Base-by-base conservation (phyloP, 257 asterid genomes). In the Misopates orontium region DNA sequence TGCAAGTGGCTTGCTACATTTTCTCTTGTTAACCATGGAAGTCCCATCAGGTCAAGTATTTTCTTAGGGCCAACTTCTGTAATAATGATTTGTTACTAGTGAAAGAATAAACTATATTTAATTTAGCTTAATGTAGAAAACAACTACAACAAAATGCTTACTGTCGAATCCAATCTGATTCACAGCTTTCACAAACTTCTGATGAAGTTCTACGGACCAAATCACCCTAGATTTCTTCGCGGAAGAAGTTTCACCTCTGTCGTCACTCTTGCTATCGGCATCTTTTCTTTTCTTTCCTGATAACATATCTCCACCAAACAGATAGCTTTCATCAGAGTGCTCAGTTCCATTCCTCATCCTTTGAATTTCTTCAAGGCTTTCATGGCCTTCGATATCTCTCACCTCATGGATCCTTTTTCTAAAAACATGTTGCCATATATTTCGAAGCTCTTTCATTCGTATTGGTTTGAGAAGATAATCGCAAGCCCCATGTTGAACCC, bases 361-460 rank as follows among this genome's bases (percentile, higher is more conserved):
- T 20, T 71, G 82, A 70, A 69, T 53, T 71, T 73, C 84, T 8
- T 78, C 86, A 22, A 78, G n/a, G 39, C 77, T 55, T 49, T 80
- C 79, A 7, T 67, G 79, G 56, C 71, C 71, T 44, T 80, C 86
- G 9, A 69, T 23, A 36, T 81, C 87, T 78, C 77, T 77, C 53
- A 73, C 83, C 67, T 80, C 88, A 3, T 78, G 84, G 62, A 87
- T 76, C 72, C 85, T 71, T 58, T 87, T 90, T 70, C 95, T 76
- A 12, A 82, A 68, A 17, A 90, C 96, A 57, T 90, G 97, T 63
- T 88, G 95, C 96, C 97, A 91, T 83, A 91, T 91, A 70, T 88
- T 85, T 3, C 81, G 77, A 25, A 91, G 90, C 81, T 86, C 97
- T 56, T 81, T 83, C 87, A 80, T 77, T 50, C 91, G 71, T 66